Evolutionary conservation across 768 basidiomycete genomes (phyloP), one percentile per base, ranked within the genome.

Genomic region (Amanita pallidorosea): DNA sequence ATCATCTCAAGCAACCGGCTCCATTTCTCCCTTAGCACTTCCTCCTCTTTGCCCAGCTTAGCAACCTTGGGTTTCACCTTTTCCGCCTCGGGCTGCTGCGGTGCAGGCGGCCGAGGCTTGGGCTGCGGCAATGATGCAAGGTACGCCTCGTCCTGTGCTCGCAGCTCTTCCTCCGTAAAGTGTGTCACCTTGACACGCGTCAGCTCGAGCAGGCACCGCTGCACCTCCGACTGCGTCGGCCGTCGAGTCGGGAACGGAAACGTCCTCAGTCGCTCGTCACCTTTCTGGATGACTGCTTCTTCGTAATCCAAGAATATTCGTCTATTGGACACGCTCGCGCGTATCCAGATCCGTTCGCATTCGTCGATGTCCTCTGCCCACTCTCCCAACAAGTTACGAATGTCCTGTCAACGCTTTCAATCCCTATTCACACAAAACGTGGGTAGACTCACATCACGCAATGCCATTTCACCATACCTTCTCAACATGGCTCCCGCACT

Each of bases 181-280:
- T 90, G 85, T 0, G 95, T 85, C 2, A 85, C 68, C 65, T 97
- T 97, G 58, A 83, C 83, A 22, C 80, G 79, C 0, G 84, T 85
- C 37, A 99, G 76, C 62, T 98, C 95, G 37, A 78, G 67, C 42
- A 96, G 80, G 62, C 93, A 94, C 17, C 96, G 85, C 3, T 76
- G 51, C 18, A 98, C 76, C 65, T 99, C 96, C 2, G 89, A 79
- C 70, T 91, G 87, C 0, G 95, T 99, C 12, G 96, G 95, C 57
- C 96, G 77, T 36, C 94, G 83, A 1, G 96, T 99, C 3, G 93
- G 94, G 67, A 99, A 99, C 0, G 94, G 93, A 65, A 95, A 98
- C 0, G 84, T 88, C 40, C 93, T 78, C 27, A 98, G 66, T 34
- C 94, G 77, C 29, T 78, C 78, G 55, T 98, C 95, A 61, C 81